Conservation (phyloP, 2,329 filamentous ascomycete genomes). For the Fusarium proliferatum region DNA sequence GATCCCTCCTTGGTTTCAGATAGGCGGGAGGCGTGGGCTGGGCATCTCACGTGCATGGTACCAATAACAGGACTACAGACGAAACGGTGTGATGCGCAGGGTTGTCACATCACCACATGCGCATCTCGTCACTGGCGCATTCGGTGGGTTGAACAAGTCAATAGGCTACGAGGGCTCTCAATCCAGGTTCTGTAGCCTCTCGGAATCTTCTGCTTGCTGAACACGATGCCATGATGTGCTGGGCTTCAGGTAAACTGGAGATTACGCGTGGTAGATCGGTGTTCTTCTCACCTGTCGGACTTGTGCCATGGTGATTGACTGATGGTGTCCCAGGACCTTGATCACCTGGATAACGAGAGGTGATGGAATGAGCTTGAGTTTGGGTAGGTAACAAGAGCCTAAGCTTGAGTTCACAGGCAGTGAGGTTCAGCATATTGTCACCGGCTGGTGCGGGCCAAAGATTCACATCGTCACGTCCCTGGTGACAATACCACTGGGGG, state of each 20-base stretch:
- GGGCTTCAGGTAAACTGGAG: slow-evolving; percentile 4
- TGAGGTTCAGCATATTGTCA: slow-evolving; percentile 3
- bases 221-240: slow-evolving; percentile 27
- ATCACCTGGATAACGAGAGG: slow-evolving; percentile 21
- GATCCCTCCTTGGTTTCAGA: slow-evolving; percentile 41
- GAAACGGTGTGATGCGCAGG: slow-evolving; percentile 46
- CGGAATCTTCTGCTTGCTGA: neutral
- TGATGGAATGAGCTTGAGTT: slow-evolving; percentile 7
- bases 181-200: slow-evolving; percentile 13
- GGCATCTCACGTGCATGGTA: slow-evolving; percentile 25
- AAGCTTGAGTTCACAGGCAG: slow-evolving; percentile 10
- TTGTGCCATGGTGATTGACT: slow-evolving; percentile 20
- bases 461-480: neutral
- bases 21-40: slow-evolving; percentile 35
- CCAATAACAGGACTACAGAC: slow-evolving; percentile 30
- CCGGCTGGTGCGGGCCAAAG: neutral
- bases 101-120: slow-evolving; percentile 46
- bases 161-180: slow-evolving; percentile 19
- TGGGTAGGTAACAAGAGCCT: slow-evolving; percentile 18
- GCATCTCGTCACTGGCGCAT: slow-evolving; percentile 45
- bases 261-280: slow-evolving; percentile 28
- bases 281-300: slow-evolving; percentile 25
- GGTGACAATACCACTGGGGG: slow-evolving; percentile 9
- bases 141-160: slow-evolving; percentile 34
- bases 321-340: slow-evolving; percentile 19